These are phyloP conservation scores for Boletus sp. DNA, from an alignment of 1,284 basidiomycete genomes.

Conservation along the genomic window DNA sequence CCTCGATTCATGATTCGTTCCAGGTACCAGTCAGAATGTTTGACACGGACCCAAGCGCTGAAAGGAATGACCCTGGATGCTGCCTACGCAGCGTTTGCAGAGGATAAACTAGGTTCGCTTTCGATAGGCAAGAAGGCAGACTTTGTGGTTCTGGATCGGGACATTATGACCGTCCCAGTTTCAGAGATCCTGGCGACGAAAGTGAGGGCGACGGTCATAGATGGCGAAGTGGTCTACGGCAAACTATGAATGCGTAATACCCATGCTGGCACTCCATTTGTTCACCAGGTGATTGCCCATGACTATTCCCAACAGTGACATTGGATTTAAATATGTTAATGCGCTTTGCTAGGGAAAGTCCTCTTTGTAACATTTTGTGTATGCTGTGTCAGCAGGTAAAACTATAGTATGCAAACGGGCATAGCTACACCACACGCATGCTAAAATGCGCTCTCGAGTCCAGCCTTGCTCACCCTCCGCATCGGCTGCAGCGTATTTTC, in stretches of 20 bases:
- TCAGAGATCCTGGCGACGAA: slow-evolving; percentile 55
- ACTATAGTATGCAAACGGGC: slow-evolving; percentile 13
- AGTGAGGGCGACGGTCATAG: slow-evolving; percentile 66
- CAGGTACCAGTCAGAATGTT: slow-evolving; percentile 70
- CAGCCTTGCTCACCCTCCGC: slow-evolving; percentile 85
- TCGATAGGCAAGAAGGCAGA: slow-evolving; percentile 79
- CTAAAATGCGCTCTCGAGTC: slow-evolving; percentile 62
- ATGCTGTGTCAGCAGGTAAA: neutral
- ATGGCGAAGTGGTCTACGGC: slow-evolving; percentile 74
- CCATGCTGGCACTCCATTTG: neutral
- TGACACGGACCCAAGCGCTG: slow-evolving; percentile 73
- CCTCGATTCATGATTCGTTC: neutral
- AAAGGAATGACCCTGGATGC: slow-evolving; percentile 87
- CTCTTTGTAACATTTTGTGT: neutral
- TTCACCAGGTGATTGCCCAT: neutral
- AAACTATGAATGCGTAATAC: slow-evolving; percentile 19
- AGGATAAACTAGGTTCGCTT: slow-evolving; percentile 68
- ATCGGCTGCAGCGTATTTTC: slow-evolving; percentile 83
- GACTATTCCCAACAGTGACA: neutral
- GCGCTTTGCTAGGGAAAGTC: neutral
- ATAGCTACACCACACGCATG: slow-evolving; percentile 10
- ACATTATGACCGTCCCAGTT: slow-evolving; percentile 70
- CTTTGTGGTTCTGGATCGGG: slow-evolving; percentile 76
- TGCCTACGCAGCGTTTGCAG: slow-evolving; percentile 84
- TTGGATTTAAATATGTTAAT: neutral